A percentile compares a stretch with the other conserved stretches of the same genome.
These are phyloP conservation scores for Biscogniauxia sp. DNA, from an alignment of 2,329 filamentous ascomycete species.

Conservation along the genomic window DNA sequence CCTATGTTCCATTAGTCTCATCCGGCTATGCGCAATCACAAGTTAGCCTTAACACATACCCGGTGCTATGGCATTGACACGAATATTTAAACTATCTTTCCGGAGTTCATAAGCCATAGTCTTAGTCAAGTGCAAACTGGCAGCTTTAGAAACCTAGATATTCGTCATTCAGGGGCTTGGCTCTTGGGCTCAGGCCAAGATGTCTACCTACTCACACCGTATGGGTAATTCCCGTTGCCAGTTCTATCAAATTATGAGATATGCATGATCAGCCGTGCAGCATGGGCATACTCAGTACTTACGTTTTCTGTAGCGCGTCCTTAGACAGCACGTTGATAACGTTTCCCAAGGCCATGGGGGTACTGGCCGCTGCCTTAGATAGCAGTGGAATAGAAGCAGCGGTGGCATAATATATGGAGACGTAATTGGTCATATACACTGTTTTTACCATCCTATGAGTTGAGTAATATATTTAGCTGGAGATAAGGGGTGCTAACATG, in stretches of 20 bases:
- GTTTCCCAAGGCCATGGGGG: slow-evolving; percentile 45
- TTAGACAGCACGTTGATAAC: slow-evolving; percentile 55
- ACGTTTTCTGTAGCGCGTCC: slow-evolving; percentile 47
- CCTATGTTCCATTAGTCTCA: not conserved
- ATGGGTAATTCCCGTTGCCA: slow-evolving; percentile 25
- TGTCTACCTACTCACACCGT: slow-evolving; percentile 20
- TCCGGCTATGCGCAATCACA: not conserved
- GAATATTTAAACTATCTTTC: slow-evolving; percentile 28
- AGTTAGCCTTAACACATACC: slow-evolving; percentile 14
- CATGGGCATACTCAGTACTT: slow-evolving; percentile 7
- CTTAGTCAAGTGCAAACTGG: slow-evolving; percentile 25
- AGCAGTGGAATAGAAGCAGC: slow-evolving; percentile 54
- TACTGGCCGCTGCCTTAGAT: slow-evolving; percentile 43
- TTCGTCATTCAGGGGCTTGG: not conserved
- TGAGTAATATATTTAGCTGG: not conserved
- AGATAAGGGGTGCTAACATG: not conserved
- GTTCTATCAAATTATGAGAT: slow-evolving; percentile 13
- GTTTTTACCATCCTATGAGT: not conserved
- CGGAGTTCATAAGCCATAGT: slow-evolving; percentile 28
- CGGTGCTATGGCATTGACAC: slow-evolving; percentile 27
- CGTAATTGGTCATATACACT: slow-evolving; percentile 50
- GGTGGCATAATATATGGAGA: slow-evolving; percentile 50
- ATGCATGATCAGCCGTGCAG: not conserved
- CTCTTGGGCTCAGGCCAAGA: not conserved
- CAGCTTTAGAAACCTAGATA: slow-evolving; percentile 26